Base-by-base conservation (phyloP, 2,329 filamentous ascomycete species). In the Neophaeococcomyces aloes region DNA sequence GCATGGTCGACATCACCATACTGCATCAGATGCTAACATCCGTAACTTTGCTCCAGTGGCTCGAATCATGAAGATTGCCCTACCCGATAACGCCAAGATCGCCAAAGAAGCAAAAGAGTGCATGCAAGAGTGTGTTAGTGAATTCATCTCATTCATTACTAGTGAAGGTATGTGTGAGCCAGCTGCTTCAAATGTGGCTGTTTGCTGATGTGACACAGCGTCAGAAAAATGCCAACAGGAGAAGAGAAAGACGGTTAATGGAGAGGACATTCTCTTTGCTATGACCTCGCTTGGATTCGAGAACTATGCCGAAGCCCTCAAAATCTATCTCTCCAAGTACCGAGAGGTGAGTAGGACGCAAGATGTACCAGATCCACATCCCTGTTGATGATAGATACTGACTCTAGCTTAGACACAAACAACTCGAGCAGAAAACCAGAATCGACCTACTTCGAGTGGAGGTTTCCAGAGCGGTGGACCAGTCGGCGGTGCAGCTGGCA, bases 141-240 rank as follows among this genome's bases (percentile, higher is more conserved):
- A 98, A 69, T 98, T 98, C 66, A 98, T 98, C 71, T 94, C 86
- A 5, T 98, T 98, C 73, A 96, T 98, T 62, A 98, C 91, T 29
- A 96, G 89, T 65, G 91, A 98, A 75, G 91, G 91, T 94, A 65
- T 61, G 83, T 70, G 42, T 44, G 38, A 39, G 4, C n/a, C 47
- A 49, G 31, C 50, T 39, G 33, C 37, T 34, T 14, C 18, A 29
- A 35, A 39, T 8, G 35, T 37, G 42, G 32, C 41, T 48, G 48
- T 45, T 48, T 48, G 44, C 45, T 50, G 45, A 48, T 48, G 44
- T 51, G 42, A 56, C 53, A 62, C 61, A 96, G 91, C 91, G 21
- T 96, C 91, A 51, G 91, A 98, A 66, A 98, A 98, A 67, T 98
- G 91, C 61, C 91, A 98, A 63, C 91, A 96, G 65, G 91, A 98